phyloP scores from a whole-genome alignment of 208 protist species.

The Crithidia acanthocephali region DNA sequence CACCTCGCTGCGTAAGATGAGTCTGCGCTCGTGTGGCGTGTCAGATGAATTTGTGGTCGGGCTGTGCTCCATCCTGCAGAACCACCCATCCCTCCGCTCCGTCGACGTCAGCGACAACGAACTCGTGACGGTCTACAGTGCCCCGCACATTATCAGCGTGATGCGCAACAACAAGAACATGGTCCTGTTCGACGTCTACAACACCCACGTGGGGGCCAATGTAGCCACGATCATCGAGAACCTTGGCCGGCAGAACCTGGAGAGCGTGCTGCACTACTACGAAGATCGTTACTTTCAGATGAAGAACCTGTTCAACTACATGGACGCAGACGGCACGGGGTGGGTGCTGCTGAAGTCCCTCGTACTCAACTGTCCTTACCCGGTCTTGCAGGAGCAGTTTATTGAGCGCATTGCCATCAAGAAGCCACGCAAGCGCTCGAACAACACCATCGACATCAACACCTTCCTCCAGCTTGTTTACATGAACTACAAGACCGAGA shows the following conservation, averaged over 20 bases:
- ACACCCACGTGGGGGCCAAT: conserved; percentile 77
- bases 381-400: conserved; percentile 83
- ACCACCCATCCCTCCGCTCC: conserved; percentile 65
- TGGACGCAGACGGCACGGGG: conserved; percentile 74
- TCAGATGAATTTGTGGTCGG: conserved; percentile 72
- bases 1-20: conserved; percentile 69
- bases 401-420: conserved; percentile 77
- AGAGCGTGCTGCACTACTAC: conserved; percentile 74
- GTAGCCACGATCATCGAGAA: conserved; percentile 69
- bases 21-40: conserved; percentile 60
- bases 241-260: conserved; percentile 58
- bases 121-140: conserved; percentile 78
- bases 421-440: conserved; percentile 62
- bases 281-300: conserved; percentile 84
- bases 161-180: conserved; percentile 81
- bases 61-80: conserved; percentile 65
- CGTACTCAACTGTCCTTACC: conserved; percentile 73
- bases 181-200: conserved; percentile 61
- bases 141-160: conserved; percentile 64
- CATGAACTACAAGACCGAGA: conserved; percentile 88
- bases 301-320: conserved; percentile 83
- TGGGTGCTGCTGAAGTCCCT: conserved; percentile 79
- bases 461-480: conserved; percentile 84
- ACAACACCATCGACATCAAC: conserved; percentile 79
- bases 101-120: conserved; percentile 79